Evolutionary conservation across 164 flowering plant species (phyloP), one percentile per base, ranked within the genome.

Genomic region (Macadamia integrifolia): DNA sequence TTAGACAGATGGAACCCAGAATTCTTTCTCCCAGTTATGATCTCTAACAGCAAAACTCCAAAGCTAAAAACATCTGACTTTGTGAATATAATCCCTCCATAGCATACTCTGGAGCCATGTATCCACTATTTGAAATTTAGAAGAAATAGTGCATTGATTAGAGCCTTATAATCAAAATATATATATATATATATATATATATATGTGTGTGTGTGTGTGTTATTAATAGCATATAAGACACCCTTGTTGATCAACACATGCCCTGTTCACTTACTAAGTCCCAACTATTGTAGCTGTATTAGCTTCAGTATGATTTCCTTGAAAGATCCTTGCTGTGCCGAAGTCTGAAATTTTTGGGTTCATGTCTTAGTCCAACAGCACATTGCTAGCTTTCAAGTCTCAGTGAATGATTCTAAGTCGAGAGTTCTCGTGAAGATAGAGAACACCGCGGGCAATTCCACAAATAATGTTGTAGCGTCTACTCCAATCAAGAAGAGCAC

Each of bases 321-420:
- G 75, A 67, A 83, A 76, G 1, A 79, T 79, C 68, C 80, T 83
- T 64, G 86, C 86, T 67, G 81, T 66, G 2, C 87, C 87, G 60
- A 83, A 81, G 70, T 81, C 84, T 17, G 83, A 80, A 3, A 82
- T 80, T 53, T 80, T 82, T 8, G 80, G 81, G 56, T 72, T 77
- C 84, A 79, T 69, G 0, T 76, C 76, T 1, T 58, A 3, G 58
- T 78, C 82, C 6, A 82, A 46, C 13, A 76, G 56, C 6, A 75
- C 55, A 50, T 80, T 74, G 65, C 82, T 74, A n/a, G 79, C 71
- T 73, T 79, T 79, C 4, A 76, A 62, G 46, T 79, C 81, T 23
- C 82, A 46, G 64, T 80, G 80, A 50, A 80, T 72, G 60, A 81
- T 74, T 61, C 74, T 74, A 14, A 72, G 72, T 15, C 82, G 65